Conservation (phyloP, 2,329 filamentous ascomycete species). For the Amylocarpus encephaloides region DNA sequence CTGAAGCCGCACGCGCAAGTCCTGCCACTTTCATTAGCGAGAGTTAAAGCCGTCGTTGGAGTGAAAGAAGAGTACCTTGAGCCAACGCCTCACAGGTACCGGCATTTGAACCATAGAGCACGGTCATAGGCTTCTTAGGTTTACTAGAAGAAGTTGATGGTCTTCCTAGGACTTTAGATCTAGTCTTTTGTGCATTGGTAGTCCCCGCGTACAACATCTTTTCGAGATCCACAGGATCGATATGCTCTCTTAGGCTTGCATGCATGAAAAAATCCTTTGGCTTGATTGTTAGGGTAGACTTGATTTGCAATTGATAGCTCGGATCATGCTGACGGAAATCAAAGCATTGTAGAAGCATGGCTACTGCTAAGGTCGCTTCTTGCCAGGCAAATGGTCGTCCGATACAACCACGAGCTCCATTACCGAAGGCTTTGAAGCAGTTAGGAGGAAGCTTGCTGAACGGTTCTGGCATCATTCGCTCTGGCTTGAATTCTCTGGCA, state of each 20-base stretch:
- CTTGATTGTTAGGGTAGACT: constrained; percentile 55
- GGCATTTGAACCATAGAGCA: constrained; percentile 68
- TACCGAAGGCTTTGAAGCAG: constrained; percentile 70
- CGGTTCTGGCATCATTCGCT: constrained; percentile 64
- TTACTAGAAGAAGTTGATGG: not conserved
- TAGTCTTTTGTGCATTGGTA: constrained; percentile 26
- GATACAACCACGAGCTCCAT: constrained; percentile 65
- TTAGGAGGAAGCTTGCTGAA: constrained; percentile 59
- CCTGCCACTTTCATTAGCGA: too few relatives aligned
- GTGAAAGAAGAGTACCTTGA: constrained; percentile 34
- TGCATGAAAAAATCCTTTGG: constrained; percentile 59
- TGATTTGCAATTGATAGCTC: constrained; percentile 48
- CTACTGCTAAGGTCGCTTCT: constrained; percentile 56
- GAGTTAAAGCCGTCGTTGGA: too few relatives aligned
- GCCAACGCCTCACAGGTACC: constrained; percentile 69
- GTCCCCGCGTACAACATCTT: constrained; percentile 31
- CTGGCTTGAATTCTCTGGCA: constrained; percentile 59
- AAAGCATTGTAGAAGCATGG: constrained; percentile 65
- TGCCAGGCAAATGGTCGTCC: constrained; percentile 72
- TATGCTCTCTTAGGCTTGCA: constrained; percentile 46
- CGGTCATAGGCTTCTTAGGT: constrained; percentile 39
- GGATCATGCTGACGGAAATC: constrained; percentile 58
- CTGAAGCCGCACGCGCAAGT: constrained; percentile 51
- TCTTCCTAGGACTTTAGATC: not conserved
- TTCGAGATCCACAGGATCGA: constrained; percentile 39